A percentile compares a stretch with the other conserved stretches of the same genome.
Conservation (phyloP, 805 yeast genomes). For the Kluyveromyces wickerhamii region DNA sequence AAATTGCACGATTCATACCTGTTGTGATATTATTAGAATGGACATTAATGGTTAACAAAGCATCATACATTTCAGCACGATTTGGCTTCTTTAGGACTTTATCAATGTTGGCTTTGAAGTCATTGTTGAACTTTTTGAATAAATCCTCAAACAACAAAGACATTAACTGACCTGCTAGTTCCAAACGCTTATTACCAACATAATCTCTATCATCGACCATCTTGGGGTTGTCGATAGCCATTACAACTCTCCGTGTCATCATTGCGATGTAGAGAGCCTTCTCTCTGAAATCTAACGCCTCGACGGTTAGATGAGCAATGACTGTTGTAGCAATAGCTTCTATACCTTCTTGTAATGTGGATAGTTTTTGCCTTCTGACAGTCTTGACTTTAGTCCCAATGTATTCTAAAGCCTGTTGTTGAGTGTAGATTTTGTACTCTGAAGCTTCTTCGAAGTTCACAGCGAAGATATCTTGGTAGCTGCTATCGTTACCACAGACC, state of each 20-base stretch:
- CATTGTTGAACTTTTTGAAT: conserved; percentile 91
- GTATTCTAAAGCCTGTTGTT: conserved; percentile 86
- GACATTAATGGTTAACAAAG: conserved; percentile 77
- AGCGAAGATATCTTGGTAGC: conserved; percentile 86
- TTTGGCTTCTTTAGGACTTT: conserved; percentile 90
- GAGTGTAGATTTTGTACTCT: conserved; percentile 75
- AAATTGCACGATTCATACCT: conserved; percentile 92
- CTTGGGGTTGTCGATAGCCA: conserved; percentile 90
- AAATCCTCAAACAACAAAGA: conserved; percentile 92
- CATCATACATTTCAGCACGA: conserved; percentile 92
- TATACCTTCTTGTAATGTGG: conserved; percentile 85
- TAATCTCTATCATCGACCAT: conserved; percentile 98
- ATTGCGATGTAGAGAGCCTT: conserved; percentile 91
- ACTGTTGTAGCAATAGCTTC: conserved; percentile 95
- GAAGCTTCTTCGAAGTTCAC: conserved; percentile 93
- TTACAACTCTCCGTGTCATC: conserved; percentile 93
- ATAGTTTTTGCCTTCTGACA: conserved; percentile 78
- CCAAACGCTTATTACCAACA: conserved; percentile 95
- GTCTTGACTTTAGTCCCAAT: conserved; percentile 90
- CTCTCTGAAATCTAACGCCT: conserved; percentile 79
- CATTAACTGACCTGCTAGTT: conserved; percentile 95
- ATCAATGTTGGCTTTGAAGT: conserved; percentile 90
- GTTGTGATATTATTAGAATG: conserved; percentile 90
- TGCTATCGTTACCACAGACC: conserved; percentile 84
- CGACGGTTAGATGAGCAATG: conserved; percentile 87